Percentiles rank a stretch among this genome's conserved stretches.
Conservation (phyloP, 345 rosid genomes). For the Nephelium lappaceum region DNA sequence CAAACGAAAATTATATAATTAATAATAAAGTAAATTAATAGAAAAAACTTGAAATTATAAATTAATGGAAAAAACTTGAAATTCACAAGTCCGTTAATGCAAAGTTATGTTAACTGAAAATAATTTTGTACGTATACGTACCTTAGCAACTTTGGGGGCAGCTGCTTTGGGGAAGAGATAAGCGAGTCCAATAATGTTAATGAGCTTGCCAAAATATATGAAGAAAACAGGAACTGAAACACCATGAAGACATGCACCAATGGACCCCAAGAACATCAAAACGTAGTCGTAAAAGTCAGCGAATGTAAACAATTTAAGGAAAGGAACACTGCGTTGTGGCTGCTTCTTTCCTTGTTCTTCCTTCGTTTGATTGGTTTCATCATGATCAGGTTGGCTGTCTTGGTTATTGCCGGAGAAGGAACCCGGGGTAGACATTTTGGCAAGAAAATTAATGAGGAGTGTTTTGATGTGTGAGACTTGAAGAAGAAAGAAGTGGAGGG, state of each 20-base stretch:
- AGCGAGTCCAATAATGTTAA: constrained; percentile 77
- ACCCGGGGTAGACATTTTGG: constrained; percentile 17
- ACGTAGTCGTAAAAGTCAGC: constrained; percentile 82
- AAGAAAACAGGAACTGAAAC: constrained; percentile 94
- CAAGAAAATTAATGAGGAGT: too few species aligned
- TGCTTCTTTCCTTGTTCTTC: constrained; percentile 23
- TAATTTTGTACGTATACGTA: constrained; percentile 24
- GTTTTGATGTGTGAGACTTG: neutral
- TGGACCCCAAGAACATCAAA: constrained; percentile 82
- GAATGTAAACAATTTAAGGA: constrained; percentile 72
- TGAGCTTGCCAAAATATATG: constrained; percentile 86
- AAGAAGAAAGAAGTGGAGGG: neutral
- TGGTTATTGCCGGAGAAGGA: constrained; percentile 11
- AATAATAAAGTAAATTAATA: neutral
- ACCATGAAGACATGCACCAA: constrained; percentile 87
- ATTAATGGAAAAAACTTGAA: neutral
- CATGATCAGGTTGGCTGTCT: constrained; percentile 28
- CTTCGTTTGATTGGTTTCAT: neutral
- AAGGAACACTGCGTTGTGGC: constrained; percentile 39
- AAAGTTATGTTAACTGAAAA: neutral
- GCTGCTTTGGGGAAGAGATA: constrained; percentile 77
- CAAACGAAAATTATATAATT: constrained; percentile 21
- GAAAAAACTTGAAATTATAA: neutral
- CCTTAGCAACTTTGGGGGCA: constrained; percentile 92
- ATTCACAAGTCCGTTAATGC: neutral